These are phyloP conservation scores for Delitschia confertaspora DNA, from an alignment of 495 filamentous ascomycete species.

Conservation along the genomic window DNA sequence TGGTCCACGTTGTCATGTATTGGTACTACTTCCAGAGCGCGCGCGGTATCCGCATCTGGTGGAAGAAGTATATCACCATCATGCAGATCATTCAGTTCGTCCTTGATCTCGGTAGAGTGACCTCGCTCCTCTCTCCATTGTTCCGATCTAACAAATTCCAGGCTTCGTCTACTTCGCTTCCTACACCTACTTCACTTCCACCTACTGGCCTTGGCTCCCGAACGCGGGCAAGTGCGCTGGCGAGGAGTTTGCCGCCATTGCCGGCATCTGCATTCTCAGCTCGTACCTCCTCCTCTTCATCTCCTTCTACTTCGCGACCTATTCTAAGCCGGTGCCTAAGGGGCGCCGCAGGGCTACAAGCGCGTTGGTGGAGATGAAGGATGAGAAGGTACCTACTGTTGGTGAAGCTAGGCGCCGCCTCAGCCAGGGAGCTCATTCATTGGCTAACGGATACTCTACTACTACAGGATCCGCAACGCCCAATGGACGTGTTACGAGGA, in stretches of 20 bases:
- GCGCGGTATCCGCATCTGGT: conserved; percentile 74
- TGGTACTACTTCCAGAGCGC: conserved; percentile 78
- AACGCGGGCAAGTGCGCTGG: conserved; percentile 80
- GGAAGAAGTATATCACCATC: conserved; percentile 84
- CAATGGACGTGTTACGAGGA: conserved; percentile 22
- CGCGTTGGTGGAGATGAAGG: conserved; percentile 40
- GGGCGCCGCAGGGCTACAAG: conserved; percentile 33
- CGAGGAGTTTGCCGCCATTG: conserved; percentile 94
- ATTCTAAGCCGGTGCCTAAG: conserved; percentile 59
- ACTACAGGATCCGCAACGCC: conserved; percentile 13
- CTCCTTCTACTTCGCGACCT: conserved; percentile 95
- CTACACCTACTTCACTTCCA: conserved; percentile 54
- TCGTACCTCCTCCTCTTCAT: conserved; percentile 97
- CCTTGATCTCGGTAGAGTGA: conserved; percentile 62
- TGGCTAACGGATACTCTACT: conserved; percentile 19
- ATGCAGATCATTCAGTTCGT: conserved; percentile 79
- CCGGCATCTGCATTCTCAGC: conserved; percentile 82
- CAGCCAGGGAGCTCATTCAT: conserved; percentile 16
- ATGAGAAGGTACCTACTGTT: conserved; percentile 39
- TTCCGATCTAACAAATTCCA: conserved; percentile 28
- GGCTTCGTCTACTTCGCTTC: conserved; percentile 44
- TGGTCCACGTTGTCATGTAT: conserved; percentile 67
- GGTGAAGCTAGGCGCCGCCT: conserved; percentile 33
- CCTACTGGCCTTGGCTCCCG: conserved; percentile 81
- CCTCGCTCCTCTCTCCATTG: not conserved